Conservation (phyloP, 1,284 basidiomycete species). For the Leccinum pallidistipes region DNA sequence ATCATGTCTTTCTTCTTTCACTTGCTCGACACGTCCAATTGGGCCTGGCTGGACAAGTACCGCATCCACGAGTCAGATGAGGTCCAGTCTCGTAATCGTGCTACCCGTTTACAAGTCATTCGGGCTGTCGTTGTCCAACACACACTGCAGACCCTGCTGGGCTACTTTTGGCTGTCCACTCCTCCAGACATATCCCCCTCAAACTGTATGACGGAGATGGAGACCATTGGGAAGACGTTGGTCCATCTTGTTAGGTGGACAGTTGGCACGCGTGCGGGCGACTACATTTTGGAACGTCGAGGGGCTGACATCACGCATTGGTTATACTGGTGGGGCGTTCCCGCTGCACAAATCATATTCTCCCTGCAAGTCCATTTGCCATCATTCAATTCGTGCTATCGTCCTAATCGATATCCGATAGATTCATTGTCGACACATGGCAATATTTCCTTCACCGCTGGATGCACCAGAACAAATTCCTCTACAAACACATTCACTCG, state of each 20-base stretch:
- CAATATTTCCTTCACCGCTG: conserved; percentile 95
- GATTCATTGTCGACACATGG: conserved; percentile 97
- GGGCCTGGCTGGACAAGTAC: conserved; percentile 82
- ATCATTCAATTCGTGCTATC: neutral
- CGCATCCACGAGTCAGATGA: conserved; percentile 89
- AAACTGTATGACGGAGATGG: conserved; percentile 48
- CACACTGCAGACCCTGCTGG: conserved; percentile 79
- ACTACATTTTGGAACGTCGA: conserved; percentile 38
- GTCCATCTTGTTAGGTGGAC: conserved; percentile 42
- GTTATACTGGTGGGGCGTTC: conserved; percentile 95
- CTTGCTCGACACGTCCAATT: conserved; percentile 71
- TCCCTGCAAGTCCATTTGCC: conserved; percentile 73
- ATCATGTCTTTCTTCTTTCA: conserved; percentile 79
- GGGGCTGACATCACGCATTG: conserved; percentile 63
- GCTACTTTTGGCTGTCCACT: conserved; percentile 67
- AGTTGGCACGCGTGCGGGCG: conserved; percentile 39
- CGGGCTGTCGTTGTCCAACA: conserved; percentile 86
- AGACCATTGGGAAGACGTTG: conserved; percentile 42
- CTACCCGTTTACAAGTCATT: conserved; percentile 69
- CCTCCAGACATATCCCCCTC: conserved; percentile 36
- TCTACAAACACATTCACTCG: conserved; percentile 93
- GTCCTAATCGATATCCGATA: conserved; percentile 35
- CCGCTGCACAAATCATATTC: conserved; percentile 70
- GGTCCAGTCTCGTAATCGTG: conserved; percentile 76
- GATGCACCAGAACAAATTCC: conserved; percentile 89